phyloP scores from a whole-genome alignment of 2,329 filamentous ascomycete species.

The Beauveria asiatica region DNA sequence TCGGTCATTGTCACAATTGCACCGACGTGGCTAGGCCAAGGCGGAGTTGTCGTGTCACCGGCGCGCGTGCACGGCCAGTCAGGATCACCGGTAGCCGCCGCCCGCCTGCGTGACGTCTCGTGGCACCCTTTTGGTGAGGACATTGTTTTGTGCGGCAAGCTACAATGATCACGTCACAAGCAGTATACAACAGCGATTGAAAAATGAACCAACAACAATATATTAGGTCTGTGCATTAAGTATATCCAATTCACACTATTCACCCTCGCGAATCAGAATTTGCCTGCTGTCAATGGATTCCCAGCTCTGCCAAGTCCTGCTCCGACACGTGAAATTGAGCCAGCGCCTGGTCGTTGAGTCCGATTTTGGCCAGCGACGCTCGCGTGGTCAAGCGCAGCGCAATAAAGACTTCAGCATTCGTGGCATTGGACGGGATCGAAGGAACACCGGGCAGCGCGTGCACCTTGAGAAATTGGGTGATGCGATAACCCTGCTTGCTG shows the following conservation, averaged over 20 bases:
- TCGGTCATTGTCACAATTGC: conserved; percentile 83
- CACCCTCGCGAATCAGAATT: background rate
- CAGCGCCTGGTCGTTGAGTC: background rate
- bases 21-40: conserved; percentile 79
- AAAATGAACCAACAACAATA: background rate
- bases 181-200: too few relatives aligned
- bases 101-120: conserved; percentile 55
- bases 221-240: background rate
- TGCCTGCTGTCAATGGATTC: background rate
- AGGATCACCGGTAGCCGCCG: conserved; percentile 48
- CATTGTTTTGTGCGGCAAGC: conserved; percentile 68
- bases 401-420: background rate
- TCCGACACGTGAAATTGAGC: background rate
- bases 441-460: background rate
- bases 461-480: background rate
- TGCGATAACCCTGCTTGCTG: background rate
- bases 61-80: conserved; percentile 41
- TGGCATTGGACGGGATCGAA: background rate
- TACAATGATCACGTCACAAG: conserved; percentile 21
- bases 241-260: background rate
- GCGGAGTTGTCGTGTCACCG: conserved; percentile 73
- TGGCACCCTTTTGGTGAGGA: conserved; percentile 79
- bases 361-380: background rate
- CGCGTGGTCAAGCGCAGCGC: background rate
- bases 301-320: background rate